Percentiles rank a stretch among this genome's conserved stretches.
Conservation (phyloP, 169 alveolate genomes). For the Plasmodium sp. region DNA sequence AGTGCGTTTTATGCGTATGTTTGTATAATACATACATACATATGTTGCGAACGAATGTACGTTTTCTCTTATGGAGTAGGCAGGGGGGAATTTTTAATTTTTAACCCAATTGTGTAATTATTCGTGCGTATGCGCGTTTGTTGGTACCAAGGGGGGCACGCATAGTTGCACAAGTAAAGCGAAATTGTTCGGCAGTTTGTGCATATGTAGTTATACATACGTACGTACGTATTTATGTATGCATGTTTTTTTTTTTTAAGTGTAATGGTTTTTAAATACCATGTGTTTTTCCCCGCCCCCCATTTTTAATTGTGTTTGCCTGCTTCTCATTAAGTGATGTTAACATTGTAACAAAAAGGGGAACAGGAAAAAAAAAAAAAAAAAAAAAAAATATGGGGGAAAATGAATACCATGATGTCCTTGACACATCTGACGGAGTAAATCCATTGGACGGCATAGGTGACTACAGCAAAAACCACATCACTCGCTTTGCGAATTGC, state of each 20-base stretch:
- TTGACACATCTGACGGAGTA: conserved; percentile 16
- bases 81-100: neutral
- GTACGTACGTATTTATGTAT: neutral
- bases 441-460: neutral
- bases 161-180: neutral
- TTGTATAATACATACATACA: neutral
- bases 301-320: neutral
- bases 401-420: conserved; percentile 46
- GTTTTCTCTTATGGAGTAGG: neutral
- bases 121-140: neutral
- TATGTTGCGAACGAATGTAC: neutral
- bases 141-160: neutral
- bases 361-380: neutral
- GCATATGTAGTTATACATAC: neutral
- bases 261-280: neutral
- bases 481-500: neutral
- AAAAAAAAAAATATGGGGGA: conserved; percentile 46
- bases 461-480: conserved; percentile 8
- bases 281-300: neutral
- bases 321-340: conserved; percentile 23
- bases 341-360: neutral
- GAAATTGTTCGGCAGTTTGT: neutral
- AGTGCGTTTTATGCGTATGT: neutral
- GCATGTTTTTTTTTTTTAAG: neutral
- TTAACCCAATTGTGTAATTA: neutral